Percentiles rank a stretch among this genome's conserved stretches.
Conservation (phyloP, 768 basidiomycete species). For the Leucosporidium scottii region DNA sequence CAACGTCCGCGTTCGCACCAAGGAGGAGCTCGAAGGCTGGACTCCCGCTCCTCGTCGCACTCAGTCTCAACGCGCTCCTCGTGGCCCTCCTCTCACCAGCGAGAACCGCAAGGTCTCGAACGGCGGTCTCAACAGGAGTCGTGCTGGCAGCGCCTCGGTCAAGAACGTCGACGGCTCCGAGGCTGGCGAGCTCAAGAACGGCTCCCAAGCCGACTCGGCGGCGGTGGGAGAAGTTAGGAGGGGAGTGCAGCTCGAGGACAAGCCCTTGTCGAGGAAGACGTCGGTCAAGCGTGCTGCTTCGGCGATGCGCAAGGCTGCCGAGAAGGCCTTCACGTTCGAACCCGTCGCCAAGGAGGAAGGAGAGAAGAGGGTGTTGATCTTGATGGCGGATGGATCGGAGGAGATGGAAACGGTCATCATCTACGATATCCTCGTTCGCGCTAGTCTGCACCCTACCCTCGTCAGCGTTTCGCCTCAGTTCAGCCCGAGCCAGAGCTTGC, state of each 20-base stretch:
- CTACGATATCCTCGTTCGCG: conserved; percentile 29
- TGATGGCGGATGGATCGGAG: conserved; percentile 29
- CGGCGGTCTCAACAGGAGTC: too few relatives aligned
- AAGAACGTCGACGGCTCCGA: background rate
- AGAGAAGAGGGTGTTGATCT: conserved; percentile 25
- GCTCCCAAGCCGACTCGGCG: conserved; percentile 10
- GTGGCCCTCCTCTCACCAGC: conserved; percentile 4
- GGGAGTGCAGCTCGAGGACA: conserved; percentile 30
- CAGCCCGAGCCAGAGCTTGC: conserved; percentile 22
- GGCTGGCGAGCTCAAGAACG: conserved; percentile 6
- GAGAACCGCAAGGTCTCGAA: background rate
- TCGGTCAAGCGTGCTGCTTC: conserved; percentile 22
- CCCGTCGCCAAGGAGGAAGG: conserved; percentile 18
- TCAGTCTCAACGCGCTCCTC: conserved; percentile 18
- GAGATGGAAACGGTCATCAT: conserved; percentile 24
- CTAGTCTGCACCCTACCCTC: conserved; percentile 16
- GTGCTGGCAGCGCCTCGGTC: background rate
- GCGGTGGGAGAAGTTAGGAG: background rate
- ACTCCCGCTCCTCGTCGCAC: conserved; percentile 24
- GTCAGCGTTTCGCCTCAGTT: conserved; percentile 24
- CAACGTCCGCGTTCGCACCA: conserved; percentile 7
- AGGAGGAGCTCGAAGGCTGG: conserved; percentile 23
- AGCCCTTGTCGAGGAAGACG: conserved; percentile 6
- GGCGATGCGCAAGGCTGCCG: conserved; percentile 1
- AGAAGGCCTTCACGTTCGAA: conserved; percentile 19